Percentiles rank a stretch among this genome's conserved stretches.
These are phyloP conservation scores for Malassezia restricta DNA, from an alignment of 1,284 basidiomycete species.

Conservation along the genomic window DNA sequence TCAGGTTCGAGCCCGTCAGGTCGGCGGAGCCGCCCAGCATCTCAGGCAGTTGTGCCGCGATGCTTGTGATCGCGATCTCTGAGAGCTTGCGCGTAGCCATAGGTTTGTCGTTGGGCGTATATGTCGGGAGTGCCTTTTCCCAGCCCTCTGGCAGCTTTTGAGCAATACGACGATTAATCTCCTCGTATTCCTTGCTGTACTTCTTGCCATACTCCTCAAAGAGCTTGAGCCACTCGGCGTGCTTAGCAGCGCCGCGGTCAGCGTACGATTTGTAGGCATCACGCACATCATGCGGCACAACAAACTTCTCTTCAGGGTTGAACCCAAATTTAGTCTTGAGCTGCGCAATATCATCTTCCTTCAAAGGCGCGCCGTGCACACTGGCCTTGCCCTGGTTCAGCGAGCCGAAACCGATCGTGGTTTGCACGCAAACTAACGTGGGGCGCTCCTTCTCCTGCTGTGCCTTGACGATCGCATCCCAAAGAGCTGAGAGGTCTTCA, in stretches of 20 bases:
- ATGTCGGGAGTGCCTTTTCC: constrained; percentile 73
- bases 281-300: constrained; percentile 65
- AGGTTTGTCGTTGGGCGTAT: constrained; percentile 67
- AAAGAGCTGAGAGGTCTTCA: constrained; percentile 67
- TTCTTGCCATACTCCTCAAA: constrained; percentile 63
- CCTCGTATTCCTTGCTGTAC: constrained; percentile 71
- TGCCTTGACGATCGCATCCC: constrained; percentile 66
- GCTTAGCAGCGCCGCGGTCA: constrained; percentile 61
- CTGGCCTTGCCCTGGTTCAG: constrained; percentile 81
- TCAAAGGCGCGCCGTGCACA: constrained; percentile 81
- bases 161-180: constrained; percentile 69
- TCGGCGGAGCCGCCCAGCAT: constrained; percentile 72
- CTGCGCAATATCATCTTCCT: constrained; percentile 74
- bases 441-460: constrained; percentile 68
- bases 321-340: constrained; percentile 78
- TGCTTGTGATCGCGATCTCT: constrained; percentile 69
- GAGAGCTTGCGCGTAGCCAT: constrained; percentile 85
- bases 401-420: constrained; percentile 87
- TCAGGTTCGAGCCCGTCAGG: constrained; percentile 82
- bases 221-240: constrained; percentile 64
- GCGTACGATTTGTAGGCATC: constrained; percentile 58
- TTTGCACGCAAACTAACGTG: constrained; percentile 70
- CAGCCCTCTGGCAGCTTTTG: constrained; percentile 55
- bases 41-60: constrained; percentile 67
- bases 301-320: constrained; percentile 65